phyloP scores from a whole-genome alignment of 2,329 filamentous ascomycete species.

The Zarea fungicola region DNA sequence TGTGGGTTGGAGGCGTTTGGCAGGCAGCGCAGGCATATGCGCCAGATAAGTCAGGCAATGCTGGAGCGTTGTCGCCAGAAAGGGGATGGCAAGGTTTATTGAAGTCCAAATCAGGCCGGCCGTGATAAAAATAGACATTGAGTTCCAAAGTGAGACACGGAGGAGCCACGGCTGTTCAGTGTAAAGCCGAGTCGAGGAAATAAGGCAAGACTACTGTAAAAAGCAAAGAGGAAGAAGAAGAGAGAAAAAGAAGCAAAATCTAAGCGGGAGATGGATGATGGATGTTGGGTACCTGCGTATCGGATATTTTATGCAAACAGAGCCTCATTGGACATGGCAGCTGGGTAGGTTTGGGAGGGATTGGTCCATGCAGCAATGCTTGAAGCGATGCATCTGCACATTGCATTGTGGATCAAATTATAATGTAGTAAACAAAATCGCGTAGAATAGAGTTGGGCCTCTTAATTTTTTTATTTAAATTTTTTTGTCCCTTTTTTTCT shows the following conservation, averaged over 20 bases:
- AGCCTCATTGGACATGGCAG: neutral
- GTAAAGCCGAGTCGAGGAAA: neutral
- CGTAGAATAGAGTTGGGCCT: too few species aligned
- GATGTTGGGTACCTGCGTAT: too few species aligned
- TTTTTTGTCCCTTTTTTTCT: too few species aligned
- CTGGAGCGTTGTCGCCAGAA: slow-evolving; percentile 1
- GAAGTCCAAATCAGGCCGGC: neutral
- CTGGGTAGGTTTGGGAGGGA: too few species aligned
- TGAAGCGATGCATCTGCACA: too few species aligned
- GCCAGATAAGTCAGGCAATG: too few species aligned
- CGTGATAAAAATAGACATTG: slow-evolving; percentile 9
- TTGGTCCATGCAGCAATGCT: too few species aligned
- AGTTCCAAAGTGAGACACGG: slow-evolving; percentile 9
- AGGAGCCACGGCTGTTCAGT: neutral
- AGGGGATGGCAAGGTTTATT: neutral
- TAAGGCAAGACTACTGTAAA: neutral
- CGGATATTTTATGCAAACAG: neutral
- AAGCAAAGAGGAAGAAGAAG: slow-evolving; percentile 5
- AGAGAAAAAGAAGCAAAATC: neutral
- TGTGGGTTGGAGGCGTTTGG: too few species aligned
- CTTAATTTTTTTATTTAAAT: too few species aligned
- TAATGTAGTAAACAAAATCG: neutral
- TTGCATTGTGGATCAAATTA: neutral
- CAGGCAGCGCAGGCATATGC: too few species aligned
- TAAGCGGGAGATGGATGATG: neutral